These are phyloP conservation scores for Peronosclerospora sorghi DNA, from an alignment of 352 stramenopile species.

Conservation along the genomic window DNA sequence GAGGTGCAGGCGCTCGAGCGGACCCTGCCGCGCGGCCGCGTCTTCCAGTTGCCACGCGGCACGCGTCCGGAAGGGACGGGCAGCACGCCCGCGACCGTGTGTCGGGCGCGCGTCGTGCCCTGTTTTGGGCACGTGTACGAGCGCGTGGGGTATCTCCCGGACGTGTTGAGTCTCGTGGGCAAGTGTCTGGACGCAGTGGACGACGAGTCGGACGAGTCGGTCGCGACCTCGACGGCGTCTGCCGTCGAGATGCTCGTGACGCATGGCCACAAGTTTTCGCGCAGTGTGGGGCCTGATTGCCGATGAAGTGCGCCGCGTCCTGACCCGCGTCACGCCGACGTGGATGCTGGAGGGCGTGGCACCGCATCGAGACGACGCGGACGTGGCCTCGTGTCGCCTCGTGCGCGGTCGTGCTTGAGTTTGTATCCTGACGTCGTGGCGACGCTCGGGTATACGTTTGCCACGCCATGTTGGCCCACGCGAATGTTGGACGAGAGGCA, in stretches of 20 bases:
- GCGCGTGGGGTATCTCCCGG: slow-evolving; percentile 58
- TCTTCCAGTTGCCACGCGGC: too few species aligned
- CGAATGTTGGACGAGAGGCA: slow-evolving; percentile 46
- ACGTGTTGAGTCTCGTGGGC: slow-evolving; percentile 63
- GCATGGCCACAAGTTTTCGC: slow-evolving; percentile 69
- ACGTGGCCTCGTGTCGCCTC: slow-evolving; percentile 28
- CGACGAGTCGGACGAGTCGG: too few species aligned
- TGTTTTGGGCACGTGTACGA: slow-evolving; percentile 79
- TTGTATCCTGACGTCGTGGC: slow-evolving; percentile 57
- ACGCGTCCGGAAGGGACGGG: too few species aligned
- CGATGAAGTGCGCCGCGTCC: slow-evolving; percentile 68
- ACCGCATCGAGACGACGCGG: slow-evolving; percentile 1
- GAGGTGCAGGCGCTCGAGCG: slow-evolving; percentile 62
- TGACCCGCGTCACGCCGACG: slow-evolving; percentile 59
- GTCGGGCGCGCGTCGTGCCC: slow-evolving; percentile 46
- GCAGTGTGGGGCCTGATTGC: slow-evolving; percentile 73
- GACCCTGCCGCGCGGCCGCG: too few species aligned
- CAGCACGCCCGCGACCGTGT: too few species aligned
- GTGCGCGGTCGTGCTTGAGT: slow-evolving; percentile 42
- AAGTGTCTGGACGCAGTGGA: slow-evolving; percentile 77
- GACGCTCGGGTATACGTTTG: slow-evolving; percentile 45
- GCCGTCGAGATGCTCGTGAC: slow-evolving; percentile 55
- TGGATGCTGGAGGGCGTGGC: slow-evolving; percentile 52
- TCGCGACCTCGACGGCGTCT: slow-evolving; percentile 35
- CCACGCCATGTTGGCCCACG: slow-evolving; percentile 35